Base-by-base conservation (phyloP, 2,329 filamentous ascomycete genomes). In the Coniella lustricola region DNA sequence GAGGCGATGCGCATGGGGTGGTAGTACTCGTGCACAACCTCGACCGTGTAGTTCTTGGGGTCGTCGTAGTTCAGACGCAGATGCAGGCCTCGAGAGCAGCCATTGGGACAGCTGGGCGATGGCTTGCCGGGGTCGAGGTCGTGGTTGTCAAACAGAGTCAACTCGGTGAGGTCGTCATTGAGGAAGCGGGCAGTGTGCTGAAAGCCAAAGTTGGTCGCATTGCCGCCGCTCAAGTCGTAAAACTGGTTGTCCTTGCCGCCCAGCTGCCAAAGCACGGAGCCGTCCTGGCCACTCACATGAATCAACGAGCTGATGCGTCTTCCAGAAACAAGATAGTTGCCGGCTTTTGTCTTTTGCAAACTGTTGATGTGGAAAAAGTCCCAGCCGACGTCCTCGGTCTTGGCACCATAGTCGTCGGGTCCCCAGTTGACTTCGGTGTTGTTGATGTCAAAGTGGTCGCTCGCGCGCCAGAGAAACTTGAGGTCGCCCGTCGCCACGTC, bases 291-390 rank as follows among this genome's bases (percentile, higher is more conserved):
- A 13, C 66, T 64, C 44, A 69, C 66, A 55, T 77, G 68, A 22
- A 56, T 48, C 17, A 68, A 36, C 3, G 53, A 52, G 12, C 58
- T 60, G 2, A 63, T 58, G 38, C 67, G 62, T 1, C 75, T 70
- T 0, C 71, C 67, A 0, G 75, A 80, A n/a, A 81, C 65, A 10
- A 81, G 59, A 49, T 75, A 81, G 55, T 80, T 72, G 4, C 74
- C 74, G 0, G 66, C 55, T 0, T 60, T 55, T 45, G 72, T 70
- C 56, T 78, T 77, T 55, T 77, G 71, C 22, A 80, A 62, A 32
- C 73, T 74, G 61, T 79, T 77, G 60, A 80, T 71, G 58, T 79
- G 75, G 58, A 78, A 79, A 52, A 70, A 78, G 58, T 81, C 76
- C 62, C 74, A 80, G 1, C 68, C 65, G 18, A 58, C 57, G 3